These are phyloP conservation scores for Fraxinus sp. DNA, from an alignment of 305 asterid species.

Conservation along the genomic window DNA sequence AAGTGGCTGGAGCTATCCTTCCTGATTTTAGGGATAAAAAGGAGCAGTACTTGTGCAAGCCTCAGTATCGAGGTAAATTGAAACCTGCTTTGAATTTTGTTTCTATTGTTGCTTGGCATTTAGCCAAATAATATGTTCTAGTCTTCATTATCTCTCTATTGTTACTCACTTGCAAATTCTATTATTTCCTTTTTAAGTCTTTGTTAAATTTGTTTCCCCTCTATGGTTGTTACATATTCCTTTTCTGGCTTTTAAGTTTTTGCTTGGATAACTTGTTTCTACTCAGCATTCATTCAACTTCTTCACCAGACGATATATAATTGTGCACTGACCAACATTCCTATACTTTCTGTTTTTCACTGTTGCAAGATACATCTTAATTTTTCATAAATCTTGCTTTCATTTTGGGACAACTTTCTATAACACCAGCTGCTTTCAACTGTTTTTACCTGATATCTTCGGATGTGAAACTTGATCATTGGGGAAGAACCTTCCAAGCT, in stretches of 20 bases:
- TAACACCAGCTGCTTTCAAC: background rate
- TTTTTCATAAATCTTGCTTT: background rate
- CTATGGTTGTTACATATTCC: background rate
- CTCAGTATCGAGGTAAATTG: slow-evolving; percentile 66
- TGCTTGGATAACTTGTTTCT: background rate
- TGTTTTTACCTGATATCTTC: background rate
- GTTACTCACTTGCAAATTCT: background rate
- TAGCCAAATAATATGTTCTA: slow-evolving; percentile 3
- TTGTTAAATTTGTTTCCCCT: background rate
- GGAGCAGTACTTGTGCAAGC: slow-evolving; percentile 57
- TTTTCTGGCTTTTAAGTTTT: background rate
- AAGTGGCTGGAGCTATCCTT: slow-evolving; percentile 47
- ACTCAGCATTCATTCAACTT: background rate
- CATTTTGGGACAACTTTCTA: background rate
- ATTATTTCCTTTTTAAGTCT: background rate
- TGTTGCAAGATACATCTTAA: background rate
- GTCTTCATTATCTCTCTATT: background rate
- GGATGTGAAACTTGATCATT: background rate
- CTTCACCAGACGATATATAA: background rate
- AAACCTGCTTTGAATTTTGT: background rate
- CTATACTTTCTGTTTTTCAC: background rate
- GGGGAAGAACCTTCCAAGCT: background rate
- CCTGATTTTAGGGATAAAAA: slow-evolving; percentile 51
- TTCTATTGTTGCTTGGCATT: background rate
- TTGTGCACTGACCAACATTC: background rate